These are phyloP conservation scores for Pistacia atlantica DNA, from an alignment of 345 rosid species.

Conservation along the genomic window DNA sequence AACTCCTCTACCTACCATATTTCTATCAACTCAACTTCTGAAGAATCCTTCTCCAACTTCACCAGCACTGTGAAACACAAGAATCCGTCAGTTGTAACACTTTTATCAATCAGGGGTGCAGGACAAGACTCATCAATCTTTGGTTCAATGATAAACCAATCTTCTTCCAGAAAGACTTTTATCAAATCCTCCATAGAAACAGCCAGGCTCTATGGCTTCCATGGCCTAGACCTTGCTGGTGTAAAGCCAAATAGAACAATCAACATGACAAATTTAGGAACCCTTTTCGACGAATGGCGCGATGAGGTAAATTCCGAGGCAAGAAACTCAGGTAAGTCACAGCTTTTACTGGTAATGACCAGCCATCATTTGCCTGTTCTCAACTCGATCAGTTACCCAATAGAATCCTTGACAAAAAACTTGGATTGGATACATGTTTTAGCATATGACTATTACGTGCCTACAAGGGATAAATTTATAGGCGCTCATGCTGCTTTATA, in stretches of 20 bases:
- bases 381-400: constrained; percentile 18
- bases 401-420: constrained; percentile 23
- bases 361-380: background rate
- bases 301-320: constrained; percentile 24
- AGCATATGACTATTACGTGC: constrained; percentile 31
- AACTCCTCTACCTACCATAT: constrained; percentile 17
- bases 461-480: constrained; percentile 24
- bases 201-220: constrained; percentile 29
- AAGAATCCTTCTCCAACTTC: constrained; percentile 25
- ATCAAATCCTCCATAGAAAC: constrained; percentile 24
- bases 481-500: constrained; percentile 34
- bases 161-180: constrained; percentile 17
- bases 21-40: constrained; percentile 3
- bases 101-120: constrained; percentile 20
- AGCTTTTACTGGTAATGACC: constrained; percentile 24
- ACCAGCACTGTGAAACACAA: constrained; percentile 16
- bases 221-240: constrained; percentile 32
- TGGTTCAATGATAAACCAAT: constrained; percentile 15
- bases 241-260: constrained; percentile 12
- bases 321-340: constrained; percentile 15
- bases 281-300: constrained; percentile 39
- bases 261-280: constrained; percentile 26
- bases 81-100: constrained; percentile 23
- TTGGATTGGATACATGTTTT: constrained; percentile 23
- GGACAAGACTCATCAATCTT: background rate